These are phyloP conservation scores for Suillus decipiens DNA, from an alignment of 768 basidiomycete species.

Conservation along the genomic window DNA sequence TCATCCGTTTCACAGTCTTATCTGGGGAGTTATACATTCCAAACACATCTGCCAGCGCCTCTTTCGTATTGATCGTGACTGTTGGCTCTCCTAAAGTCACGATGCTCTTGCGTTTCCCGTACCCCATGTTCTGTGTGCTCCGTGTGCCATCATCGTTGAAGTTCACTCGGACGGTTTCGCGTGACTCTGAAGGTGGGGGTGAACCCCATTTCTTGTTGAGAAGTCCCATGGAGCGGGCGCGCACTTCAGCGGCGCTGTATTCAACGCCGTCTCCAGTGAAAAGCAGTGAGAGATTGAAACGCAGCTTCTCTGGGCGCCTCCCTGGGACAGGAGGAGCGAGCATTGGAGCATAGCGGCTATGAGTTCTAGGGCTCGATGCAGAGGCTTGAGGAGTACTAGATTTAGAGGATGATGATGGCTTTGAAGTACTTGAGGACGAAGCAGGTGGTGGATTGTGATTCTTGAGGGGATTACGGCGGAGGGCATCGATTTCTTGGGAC, in stretches of 20 bases:
- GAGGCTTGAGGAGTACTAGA: conserved; percentile 33
- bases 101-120: conserved; percentile 46
- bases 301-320: conserved; percentile 70
- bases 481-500: conserved; percentile 28
- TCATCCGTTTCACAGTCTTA: conserved; percentile 57
- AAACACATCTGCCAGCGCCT: conserved; percentile 91
- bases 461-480: conserved; percentile 40
- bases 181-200: conserved; percentile 46
- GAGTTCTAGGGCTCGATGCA: conserved; percentile 28
- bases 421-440: conserved; percentile 29
- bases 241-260: conserved; percentile 82
- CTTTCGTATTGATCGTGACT: conserved; percentile 96
- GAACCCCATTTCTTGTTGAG: conserved; percentile 85
- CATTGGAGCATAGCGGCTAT: conserved; percentile 68
- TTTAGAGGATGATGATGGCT: conserved; percentile 19
- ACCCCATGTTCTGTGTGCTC: conserved; percentile 41
- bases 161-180: conserved; percentile 44
- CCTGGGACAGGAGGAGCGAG: conserved; percentile 67
- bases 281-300: conserved; percentile 67
- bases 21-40: conserved; percentile 95
- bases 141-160: conserved; percentile 63
- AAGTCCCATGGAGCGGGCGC: conserved; percentile 80
- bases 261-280: conserved; percentile 79
- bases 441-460: conserved; percentile 35
- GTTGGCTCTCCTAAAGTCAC: conserved; percentile 66